phyloP scores from a whole-genome alignment of 164 flowering plant species.

The Umbilicus rupestris region DNA sequence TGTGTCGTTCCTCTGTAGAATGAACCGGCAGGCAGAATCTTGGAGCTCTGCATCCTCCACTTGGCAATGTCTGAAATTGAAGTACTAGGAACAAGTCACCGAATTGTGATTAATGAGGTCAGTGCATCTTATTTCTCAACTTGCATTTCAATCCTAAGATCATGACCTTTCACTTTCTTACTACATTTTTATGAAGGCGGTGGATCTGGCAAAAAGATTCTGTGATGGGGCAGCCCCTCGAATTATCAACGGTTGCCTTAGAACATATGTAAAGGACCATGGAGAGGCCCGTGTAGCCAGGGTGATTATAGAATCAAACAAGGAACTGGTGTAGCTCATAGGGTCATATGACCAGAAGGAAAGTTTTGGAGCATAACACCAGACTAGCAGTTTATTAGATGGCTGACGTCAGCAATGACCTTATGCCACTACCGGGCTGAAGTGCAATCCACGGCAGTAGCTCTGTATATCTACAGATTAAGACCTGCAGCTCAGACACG shows the following conservation, averaged over 20 bases:
- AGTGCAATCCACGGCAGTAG: no score
- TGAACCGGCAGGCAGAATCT: slow-evolving; percentile 65
- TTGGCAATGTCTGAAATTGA: slow-evolving; percentile 85
- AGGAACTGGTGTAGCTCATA: background rate
- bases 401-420: no score
- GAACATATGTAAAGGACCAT: slow-evolving; percentile 54
- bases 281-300: slow-evolving; percentile 12
- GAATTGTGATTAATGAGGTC: slow-evolving; percentile 71
- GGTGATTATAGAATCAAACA: background rate
- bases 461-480: no score
- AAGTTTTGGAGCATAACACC: background rate
- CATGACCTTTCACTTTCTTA: background rate
- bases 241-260: slow-evolving; percentile 74
- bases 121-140: slow-evolving; percentile 31
- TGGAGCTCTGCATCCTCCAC: slow-evolving; percentile 84
- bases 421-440: no score
- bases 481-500: background rate
- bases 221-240: slow-evolving; percentile 95
- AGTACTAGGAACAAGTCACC: slow-evolving; percentile 66
- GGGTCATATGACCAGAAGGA: background rate
- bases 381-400: background rate
- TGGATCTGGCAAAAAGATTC: slow-evolving; percentile 87
- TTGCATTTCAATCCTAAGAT: background rate
- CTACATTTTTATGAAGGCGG: slow-evolving; percentile 44
- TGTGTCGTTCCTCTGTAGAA: slow-evolving; percentile 21